Percentiles rank a stretch among this genome's conserved stretches.
Evolutionary conservation across 169 alveolate species (phyloP).

Genomic region (Plasmodium falciparum): DNA sequence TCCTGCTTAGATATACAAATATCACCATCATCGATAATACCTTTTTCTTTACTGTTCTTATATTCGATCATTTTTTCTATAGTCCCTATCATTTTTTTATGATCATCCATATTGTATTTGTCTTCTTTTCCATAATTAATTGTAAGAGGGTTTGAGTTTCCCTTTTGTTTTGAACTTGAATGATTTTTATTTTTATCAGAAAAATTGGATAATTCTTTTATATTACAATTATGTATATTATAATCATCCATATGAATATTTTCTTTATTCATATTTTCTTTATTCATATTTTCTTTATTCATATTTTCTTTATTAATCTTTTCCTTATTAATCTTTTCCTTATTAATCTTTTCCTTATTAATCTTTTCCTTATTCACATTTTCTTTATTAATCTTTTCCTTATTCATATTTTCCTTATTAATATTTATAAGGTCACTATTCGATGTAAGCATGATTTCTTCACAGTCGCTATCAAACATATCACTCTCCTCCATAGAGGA

Average conservation of each 20-base stretch:
- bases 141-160: too few relatives aligned
- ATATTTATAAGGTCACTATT: not conserved
- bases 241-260: too few relatives aligned
- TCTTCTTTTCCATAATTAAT: not conserved
- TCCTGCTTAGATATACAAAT: too few relatives aligned
- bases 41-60: not conserved
- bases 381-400: not conserved
- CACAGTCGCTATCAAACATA: slow-evolving; percentile 24
- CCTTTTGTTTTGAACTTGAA: too few relatives aligned
- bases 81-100: not conserved
- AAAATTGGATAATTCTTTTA: too few relatives aligned
- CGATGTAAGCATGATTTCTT: slow-evolving; percentile 9
- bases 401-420: not conserved
- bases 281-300: too few relatives aligned
- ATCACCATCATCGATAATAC: not conserved
- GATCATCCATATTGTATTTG: not conserved
- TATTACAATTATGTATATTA: too few relatives aligned
- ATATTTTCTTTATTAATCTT: not conserved
- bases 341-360: not conserved
- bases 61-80: not conserved
- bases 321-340: not conserved
- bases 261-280: too few relatives aligned
- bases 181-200: too few relatives aligned
- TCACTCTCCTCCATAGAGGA: slow-evolving; percentile 41
- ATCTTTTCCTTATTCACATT: not conserved